A percentile compares a stretch with the other conserved stretches of the same genome.
Conservation (phyloP, 805 yeast genomes). For the Myxozyma monticola region DNA sequence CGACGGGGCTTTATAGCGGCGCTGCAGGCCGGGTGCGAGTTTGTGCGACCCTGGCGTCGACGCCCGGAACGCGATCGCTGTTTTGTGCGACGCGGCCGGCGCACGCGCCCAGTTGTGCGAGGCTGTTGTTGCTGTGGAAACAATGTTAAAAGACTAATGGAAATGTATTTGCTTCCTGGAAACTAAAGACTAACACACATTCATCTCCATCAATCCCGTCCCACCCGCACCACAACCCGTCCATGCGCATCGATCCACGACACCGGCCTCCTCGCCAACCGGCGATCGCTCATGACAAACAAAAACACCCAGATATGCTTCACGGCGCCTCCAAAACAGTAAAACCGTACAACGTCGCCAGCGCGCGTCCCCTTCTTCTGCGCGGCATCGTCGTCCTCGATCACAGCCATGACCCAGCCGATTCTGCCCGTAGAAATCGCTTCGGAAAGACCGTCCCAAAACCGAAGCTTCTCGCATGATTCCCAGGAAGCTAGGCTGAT, state of each 20-base stretch:
- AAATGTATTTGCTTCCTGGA: no score
- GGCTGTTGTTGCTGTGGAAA: no score
- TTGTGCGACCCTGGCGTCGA: no score
- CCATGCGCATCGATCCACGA: constrained; percentile 14
- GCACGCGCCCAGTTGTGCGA: no score
- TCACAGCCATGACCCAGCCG: constrained; percentile 12
- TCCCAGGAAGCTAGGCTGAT: constrained; percentile 14
- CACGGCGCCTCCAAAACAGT: constrained; percentile 23
- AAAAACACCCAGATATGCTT: constrained; percentile 23
- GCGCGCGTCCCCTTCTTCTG: no score
- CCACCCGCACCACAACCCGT: background rate
- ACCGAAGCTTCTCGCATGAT: constrained; percentile 9
- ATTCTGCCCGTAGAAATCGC: constrained; percentile 13
- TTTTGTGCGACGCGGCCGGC: no score
- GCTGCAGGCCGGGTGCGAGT: no score
- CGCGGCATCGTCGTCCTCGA: constrained; percentile 7
- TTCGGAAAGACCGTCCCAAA: constrained; percentile 15
- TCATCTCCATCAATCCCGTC: background rate
- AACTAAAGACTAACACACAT: no score
- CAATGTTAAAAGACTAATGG: no score
- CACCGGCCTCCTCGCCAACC: constrained; percentile 3
- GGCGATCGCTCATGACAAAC: constrained; percentile 17
- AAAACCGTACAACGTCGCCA: constrained; percentile 14
- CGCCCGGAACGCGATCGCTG: no score
- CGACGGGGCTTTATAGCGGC: no score